Percentiles rank a stretch among this genome's conserved stretches.
Evolutionary conservation across 192 early-diverging fungal genomes (phyloP).

Genomic region (Dispira simplex): DNA sequence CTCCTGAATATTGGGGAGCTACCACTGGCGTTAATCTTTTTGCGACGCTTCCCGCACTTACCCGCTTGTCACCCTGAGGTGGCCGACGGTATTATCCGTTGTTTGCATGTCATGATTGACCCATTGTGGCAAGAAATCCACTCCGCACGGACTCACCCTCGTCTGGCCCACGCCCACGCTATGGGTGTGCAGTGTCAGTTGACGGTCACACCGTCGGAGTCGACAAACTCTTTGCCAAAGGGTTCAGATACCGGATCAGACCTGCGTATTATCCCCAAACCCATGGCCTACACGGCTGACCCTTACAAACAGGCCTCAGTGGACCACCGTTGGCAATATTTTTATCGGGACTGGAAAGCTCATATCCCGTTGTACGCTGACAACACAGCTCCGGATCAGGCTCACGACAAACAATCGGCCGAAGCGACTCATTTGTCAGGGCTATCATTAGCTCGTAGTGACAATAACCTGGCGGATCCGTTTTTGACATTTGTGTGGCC

Average conservation of each 20-base stretch:
- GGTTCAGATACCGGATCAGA: background rate
- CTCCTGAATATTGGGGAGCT: constrained; percentile 51
- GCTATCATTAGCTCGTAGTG: background rate
- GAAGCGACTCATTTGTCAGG: background rate
- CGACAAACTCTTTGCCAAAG: background rate
- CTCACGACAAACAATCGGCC: background rate
- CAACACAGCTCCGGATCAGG: background rate
- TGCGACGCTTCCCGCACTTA: constrained; percentile 35
- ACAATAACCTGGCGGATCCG: background rate
- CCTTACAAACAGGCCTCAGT: background rate
- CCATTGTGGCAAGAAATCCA: constrained; percentile 23
- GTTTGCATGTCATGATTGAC: constrained; percentile 38
- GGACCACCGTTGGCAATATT: background rate
- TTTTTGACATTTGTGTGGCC: constrained; percentile 2
- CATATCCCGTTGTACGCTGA: background rate
- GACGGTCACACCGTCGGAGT: background rate
- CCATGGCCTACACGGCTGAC: background rate
- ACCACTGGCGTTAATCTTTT: constrained; percentile 26
- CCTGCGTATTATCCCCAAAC: background rate
- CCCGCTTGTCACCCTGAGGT: constrained; percentile 38
- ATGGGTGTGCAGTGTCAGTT: background rate
- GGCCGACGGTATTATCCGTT: constrained; percentile 38
- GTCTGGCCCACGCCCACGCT: background rate
- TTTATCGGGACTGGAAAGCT: background rate
- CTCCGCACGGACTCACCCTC: background rate